Base-by-base conservation (phyloP, 1,284 basidiomycete species). In the Cystobasidium slooffiae region DNA sequence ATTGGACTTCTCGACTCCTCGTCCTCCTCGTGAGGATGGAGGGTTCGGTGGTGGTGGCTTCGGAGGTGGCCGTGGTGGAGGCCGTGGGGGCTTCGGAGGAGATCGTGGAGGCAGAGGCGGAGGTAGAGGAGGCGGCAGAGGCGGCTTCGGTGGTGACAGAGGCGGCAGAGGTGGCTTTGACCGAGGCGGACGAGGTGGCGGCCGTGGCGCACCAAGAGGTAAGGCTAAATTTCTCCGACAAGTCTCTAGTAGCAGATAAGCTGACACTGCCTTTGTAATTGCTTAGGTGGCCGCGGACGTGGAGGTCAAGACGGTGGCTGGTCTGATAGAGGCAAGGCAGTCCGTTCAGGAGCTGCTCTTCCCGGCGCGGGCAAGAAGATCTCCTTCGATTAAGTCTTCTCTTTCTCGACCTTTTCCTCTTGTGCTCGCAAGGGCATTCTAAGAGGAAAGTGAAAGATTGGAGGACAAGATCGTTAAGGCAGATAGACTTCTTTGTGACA, bases 1-100 rank as follows among this genome's bases (percentile, higher is more conserved):
- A 75, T 83, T 98, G 64, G 96, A 99, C 85, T 98, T 88, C 84
- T 93, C 93, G 41, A 91, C 91, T 78, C 94, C 95, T 8, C 87
- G 93, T 52, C 79, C 84, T 16, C 79, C 83, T 67, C 81, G 86
- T 66, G 61, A 66, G 46, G 83, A 85, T 22, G 83, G 85, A 56
- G 83, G 87, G 67, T 82, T 84, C 61, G n/a, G n/a, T n/a, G n/a
- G n/a, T n/a, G 81, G 84, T 58, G 80, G 82, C 63, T 79, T 79
- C 47, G 75, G 79, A 41, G 79, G 77, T 31, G 79, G 77, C 24
- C 74, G 78, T 39, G 78, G 80, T 47, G 77, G 80, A 56, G 78
- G 78, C 43, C 75, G 79, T 37, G 81, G 82, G 53, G 79, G 82
- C 51, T 69, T 79, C 69, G 81, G 80, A 22, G 84, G 86, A 59